Evolutionary conservation across 371 early-diverging fungal species (phyloP), one percentile per base, ranked within the genome.

Genomic region (Mycotypha africana): DNA sequence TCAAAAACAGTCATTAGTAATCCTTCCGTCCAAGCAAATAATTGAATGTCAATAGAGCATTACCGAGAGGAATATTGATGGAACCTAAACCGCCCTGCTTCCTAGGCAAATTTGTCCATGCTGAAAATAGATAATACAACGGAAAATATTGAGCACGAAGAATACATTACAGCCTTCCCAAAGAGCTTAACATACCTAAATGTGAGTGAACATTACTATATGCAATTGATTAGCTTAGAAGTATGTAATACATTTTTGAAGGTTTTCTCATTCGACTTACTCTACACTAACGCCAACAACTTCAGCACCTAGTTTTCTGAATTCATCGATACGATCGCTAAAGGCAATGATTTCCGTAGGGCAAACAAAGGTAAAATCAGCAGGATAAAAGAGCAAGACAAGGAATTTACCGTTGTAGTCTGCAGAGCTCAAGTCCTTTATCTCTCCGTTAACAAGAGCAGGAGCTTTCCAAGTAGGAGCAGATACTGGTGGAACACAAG

Each of bases 341-440:
- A 94, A 93, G 32, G 91, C 92, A 40, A 86, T 72, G 65, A 92
- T 75, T 74, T 95, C 95, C 52, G 94, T 93, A 45, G 95, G 95
- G 75, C 94, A 93, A 43, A 90, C 92, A 57, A 91, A 88, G 51
- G 84, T 83, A 51, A 70, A 70, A 51, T 74, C 70, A 50, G 66
- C 66, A 52, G 74, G 74, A 47, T 74, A 74, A 54, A 67, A 73
- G 58, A 74, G 60, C 59, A 74, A 51, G 24, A 74, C 67, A 21
- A 70, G 63, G 46, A 67, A 74, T 58, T 70, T 77, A 60, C 93
- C 94, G 80, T 89, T 89, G 85, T 85, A 96, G 71, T 94, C 89
- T 33, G 79, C 75, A 25, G 92, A 74, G 31, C 87, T 82, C 40
- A 96, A 62, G 46, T 79, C 70, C 71, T 82, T 85, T 81, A 92